Base-by-base conservation (phyloP, 108 stramenopile genomes). In the Pseudonitzschia multistriata region DNA sequence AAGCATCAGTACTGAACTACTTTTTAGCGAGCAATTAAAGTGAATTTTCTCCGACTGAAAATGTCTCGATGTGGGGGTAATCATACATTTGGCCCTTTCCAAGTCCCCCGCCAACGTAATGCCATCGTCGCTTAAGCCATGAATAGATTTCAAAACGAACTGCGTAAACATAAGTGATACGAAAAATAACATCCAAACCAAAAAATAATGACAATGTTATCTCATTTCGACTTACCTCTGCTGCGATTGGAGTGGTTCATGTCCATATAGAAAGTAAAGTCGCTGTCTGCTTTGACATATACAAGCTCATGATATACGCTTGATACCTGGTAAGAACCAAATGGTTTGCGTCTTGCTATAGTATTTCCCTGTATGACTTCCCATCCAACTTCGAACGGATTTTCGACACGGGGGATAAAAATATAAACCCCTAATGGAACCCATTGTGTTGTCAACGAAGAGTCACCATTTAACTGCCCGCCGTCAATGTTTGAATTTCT, bases 361-460 rank as follows among this genome's bases (percentile, higher is more conserved):
- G 21, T 61, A 7, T 13, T 11, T 61, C 28, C 62, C 24, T 62
- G 36, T 11, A 62, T 11, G n/a, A 62, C 7, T 14, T n/a, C n/a
- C 62, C 62, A 62, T 31, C 39, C 62, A 28, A 39, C 62, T n/a
- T 39, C 62, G 5, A 42, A 6, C 24, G 62, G 62, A 4, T 37
- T 4, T 62, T 37, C 21, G 24, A 7, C 34, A 27, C 11, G 36
- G 19, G 62, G 62, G 8, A 39, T 40, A 7, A 17, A 14, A 3
- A 36, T 24, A 62, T 62, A 39, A 62, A 39, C n/a, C n/a, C 15
- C 33, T 3, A 42, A 28, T 42, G 62, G 62, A 40, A 62, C 17
- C 55, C 55, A 57, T 57, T 57, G 27, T 37, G 37, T 37, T 37
- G 37, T n/a, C n/a, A n/a, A n/a, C n/a, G n/a, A n/a, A n/a, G 37